phyloP scores from a whole-genome alignment of 106 monocot species.

The Posidonia australis region DNA sequence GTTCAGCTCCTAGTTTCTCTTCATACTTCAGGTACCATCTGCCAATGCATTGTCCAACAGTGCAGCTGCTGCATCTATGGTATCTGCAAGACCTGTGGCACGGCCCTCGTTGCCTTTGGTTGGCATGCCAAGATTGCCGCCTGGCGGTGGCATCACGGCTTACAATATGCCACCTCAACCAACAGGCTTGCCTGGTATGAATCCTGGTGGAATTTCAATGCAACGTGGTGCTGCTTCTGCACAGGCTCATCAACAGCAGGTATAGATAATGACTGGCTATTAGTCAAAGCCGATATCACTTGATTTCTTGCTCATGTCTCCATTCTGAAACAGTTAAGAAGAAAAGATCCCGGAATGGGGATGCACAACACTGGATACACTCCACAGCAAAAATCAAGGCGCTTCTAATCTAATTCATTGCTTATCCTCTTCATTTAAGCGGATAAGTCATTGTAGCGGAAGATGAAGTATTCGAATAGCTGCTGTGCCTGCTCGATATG shows the following conservation, averaged over 20 bases:
- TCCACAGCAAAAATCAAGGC: conserved; percentile 72
- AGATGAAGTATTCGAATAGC: background rate
- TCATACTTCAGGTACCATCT: conserved; percentile 32
- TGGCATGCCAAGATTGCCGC: conserved; percentile 64
- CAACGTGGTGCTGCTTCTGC: conserved; percentile 44
- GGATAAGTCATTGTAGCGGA: background rate
- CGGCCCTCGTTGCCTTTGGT: conserved; percentile 54
- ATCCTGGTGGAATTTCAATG: conserved; percentile 59
- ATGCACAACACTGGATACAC: conserved; percentile 87
- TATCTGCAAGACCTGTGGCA: conserved; percentile 36
- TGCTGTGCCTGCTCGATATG: background rate
- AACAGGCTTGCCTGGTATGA: conserved; percentile 44
- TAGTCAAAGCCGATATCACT: too few species aligned
- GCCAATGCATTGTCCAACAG: conserved; percentile 43
- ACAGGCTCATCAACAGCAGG: conserved; percentile 64
- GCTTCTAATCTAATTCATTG: conserved; percentile 35
- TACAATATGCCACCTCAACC: conserved; percentile 57
- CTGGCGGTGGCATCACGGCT: conserved; percentile 34
- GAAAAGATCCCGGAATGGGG: conserved; percentile 83
- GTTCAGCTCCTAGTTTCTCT: background rate
- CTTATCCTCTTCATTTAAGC: background rate
- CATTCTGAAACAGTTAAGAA: conserved; percentile 44
- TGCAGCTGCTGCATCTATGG: conserved; percentile 32
- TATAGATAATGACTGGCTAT: conserved; percentile 4
- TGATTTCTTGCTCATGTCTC: background rate